Evolutionary conservation across 139 green algal species (phyloP).

Genomic region (Dunaliella sp.): DNA sequence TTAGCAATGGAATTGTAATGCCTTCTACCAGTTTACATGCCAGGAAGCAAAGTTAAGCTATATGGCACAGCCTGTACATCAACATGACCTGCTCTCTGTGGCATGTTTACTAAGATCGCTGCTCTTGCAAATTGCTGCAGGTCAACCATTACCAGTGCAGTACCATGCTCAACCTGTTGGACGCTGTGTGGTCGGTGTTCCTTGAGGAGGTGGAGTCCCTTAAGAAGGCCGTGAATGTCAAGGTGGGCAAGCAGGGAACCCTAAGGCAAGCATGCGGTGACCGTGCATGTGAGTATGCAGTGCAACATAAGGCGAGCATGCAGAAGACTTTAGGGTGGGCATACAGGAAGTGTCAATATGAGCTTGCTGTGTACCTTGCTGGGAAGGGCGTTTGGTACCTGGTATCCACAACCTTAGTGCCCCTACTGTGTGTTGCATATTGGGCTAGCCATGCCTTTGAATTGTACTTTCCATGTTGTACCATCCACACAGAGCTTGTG

Average conservation of each 20-base stretch:
- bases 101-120: too few species aligned
- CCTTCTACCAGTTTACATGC: too few species aligned
- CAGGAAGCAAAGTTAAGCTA: too few species aligned
- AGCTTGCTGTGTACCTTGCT: background rate
- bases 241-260: too few species aligned
- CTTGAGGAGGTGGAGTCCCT: constrained; percentile 42
- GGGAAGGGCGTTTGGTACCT: background rate
- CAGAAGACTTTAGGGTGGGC: background rate
- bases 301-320: background rate
- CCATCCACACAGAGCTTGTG: too few species aligned
- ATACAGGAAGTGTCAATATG: background rate
- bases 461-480: too few species aligned
- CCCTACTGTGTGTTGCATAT: background rate
- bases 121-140: too few species aligned
- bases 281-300: constrained; percentile 17
- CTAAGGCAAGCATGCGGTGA: constrained; percentile 25
- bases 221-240: constrained; percentile 29
- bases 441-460: too few species aligned
- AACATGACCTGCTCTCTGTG: too few species aligned
- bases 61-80: too few species aligned
- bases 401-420: background rate
- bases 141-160: constrained; percentile 35
- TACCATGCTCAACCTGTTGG: constrained; percentile 50
- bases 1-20: too few species aligned
- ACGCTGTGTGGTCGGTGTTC: constrained; percentile 58